Conservation (phyloP, 148 eudicot genomes). For the Polygonum maritimum region DNA sequence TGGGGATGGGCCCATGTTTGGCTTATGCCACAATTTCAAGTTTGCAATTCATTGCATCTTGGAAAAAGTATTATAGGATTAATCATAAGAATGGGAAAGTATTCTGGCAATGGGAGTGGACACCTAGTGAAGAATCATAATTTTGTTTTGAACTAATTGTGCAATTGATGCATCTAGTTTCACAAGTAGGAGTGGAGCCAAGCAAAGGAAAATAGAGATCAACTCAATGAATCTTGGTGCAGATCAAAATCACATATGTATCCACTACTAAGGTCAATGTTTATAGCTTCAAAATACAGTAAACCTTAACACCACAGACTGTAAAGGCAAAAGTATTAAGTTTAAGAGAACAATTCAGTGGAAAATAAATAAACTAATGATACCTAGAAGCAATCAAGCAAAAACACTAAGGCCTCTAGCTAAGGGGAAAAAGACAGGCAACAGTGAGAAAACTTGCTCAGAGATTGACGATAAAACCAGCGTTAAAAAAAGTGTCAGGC, state of each 20-base stretch:
- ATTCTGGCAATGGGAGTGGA: conserved; percentile 42
- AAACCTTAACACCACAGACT: background rate
- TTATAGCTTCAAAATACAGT: background rate
- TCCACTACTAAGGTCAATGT: background rate
- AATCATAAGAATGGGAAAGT: too few species aligned
- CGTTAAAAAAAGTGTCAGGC: too few species aligned
- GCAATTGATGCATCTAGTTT: background rate
- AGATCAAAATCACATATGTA: conserved; percentile 14
- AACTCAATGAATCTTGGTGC: conserved; percentile 88
- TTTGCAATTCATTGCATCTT: conserved; percentile 66
- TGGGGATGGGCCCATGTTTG: conserved; percentile 96
- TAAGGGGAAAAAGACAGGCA: background rate
- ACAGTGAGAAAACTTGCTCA: background rate
- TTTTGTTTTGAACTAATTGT: background rate
- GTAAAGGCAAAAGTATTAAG: background rate
- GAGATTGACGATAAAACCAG: background rate
- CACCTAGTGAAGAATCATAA: conserved; percentile 29
- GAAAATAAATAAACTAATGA: background rate
- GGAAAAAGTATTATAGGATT: conserved; percentile 14
- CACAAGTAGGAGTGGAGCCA: conserved; percentile 27
- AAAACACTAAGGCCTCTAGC: background rate
- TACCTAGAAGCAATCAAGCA: background rate
- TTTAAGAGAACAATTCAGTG: background rate
- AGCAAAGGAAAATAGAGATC: conserved; percentile 85
- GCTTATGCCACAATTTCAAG: conserved; percentile 65